These are phyloP conservation scores for Cercospora zeae-maydis DNA, from an alignment of 2,329 filamentous ascomycete genomes.

Conservation along the genomic window DNA sequence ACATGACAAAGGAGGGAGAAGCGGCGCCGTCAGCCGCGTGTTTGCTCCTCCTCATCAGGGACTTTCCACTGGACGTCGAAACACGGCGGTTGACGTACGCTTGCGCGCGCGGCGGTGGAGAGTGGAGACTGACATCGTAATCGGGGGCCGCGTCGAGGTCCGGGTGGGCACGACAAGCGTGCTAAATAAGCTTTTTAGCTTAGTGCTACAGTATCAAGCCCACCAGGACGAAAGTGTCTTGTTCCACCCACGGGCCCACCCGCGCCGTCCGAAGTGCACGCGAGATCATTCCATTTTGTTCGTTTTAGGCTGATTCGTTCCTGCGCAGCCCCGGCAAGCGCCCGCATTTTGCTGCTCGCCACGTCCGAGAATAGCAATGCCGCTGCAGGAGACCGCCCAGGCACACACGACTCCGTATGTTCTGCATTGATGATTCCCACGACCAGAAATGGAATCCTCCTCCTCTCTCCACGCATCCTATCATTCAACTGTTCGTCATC, in stretches of 20 bases:
- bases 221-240: too few relatives aligned
- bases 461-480: too few relatives aligned
- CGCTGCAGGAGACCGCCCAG: too few relatives aligned
- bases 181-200: constrained; percentile 14
- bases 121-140: constrained; percentile 18
- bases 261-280: constrained; percentile 9
- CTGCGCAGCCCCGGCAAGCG: background rate
- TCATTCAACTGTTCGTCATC: too few relatives aligned
- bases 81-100: constrained; percentile 16
- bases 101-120: constrained; percentile 11
- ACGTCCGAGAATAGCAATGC: background rate
- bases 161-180: constrained; percentile 12
- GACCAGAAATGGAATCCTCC: too few relatives aligned
- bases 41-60: too few relatives aligned
- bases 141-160: constrained; percentile 6
- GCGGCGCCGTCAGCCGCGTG: background rate
- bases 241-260: constrained; percentile 1
- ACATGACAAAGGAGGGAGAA: background rate
- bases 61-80: background rate
- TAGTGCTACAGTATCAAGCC: too few relatives aligned
- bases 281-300: constrained; percentile 2
- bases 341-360: background rate
- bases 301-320: background rate
- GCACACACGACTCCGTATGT: too few relatives aligned
- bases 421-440: too few relatives aligned